phyloP scores from a whole-genome alignment of 768 basidiomycete species.

The Russula earlei region DNA sequence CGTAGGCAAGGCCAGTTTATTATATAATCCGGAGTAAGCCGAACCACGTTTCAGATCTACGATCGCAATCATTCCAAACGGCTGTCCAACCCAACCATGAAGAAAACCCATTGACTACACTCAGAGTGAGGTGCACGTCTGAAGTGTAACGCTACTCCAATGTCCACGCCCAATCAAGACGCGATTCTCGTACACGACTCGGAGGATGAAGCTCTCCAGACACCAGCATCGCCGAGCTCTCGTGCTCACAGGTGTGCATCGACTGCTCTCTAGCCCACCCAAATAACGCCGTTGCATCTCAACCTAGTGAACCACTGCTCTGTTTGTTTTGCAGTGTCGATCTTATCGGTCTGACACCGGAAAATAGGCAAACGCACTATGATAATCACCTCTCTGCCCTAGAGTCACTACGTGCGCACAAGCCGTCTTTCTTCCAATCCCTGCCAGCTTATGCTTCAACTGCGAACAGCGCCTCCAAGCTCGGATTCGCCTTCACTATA shows the following conservation, averaged over 20 bases:
- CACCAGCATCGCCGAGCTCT: background rate
- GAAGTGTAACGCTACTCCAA: too few species aligned
- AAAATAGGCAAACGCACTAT: conserved; percentile 46
- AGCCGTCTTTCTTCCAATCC: background rate
- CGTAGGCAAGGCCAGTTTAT: conserved; percentile 18
- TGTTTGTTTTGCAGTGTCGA: conserved; percentile 46
- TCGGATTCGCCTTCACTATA: background rate
- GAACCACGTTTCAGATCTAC: background rate
- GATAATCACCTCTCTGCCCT: conserved; percentile 35
- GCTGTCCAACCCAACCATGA: too few species aligned
- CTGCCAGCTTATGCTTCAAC: background rate
- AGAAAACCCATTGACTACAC: too few species aligned
- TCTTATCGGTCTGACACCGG: conserved; percentile 31
- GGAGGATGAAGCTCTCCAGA: background rate
- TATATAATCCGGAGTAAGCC: conserved; percentile 17
- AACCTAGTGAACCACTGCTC: conserved; percentile 21
- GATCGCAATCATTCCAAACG: too few species aligned
- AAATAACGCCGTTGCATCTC: background rate
- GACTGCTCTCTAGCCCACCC: too few species aligned
- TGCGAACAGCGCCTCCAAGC: conserved; percentile 1
- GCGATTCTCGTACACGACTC: conserved; percentile 18
- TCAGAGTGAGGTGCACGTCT: too few species aligned
- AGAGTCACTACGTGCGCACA: conserved; percentile 4
- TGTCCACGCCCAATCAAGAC: background rate
- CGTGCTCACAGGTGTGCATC: background rate